Conservation (phyloP, 2,329 filamentous ascomycete genomes). For the Tolypocladium guangdongense region DNA sequence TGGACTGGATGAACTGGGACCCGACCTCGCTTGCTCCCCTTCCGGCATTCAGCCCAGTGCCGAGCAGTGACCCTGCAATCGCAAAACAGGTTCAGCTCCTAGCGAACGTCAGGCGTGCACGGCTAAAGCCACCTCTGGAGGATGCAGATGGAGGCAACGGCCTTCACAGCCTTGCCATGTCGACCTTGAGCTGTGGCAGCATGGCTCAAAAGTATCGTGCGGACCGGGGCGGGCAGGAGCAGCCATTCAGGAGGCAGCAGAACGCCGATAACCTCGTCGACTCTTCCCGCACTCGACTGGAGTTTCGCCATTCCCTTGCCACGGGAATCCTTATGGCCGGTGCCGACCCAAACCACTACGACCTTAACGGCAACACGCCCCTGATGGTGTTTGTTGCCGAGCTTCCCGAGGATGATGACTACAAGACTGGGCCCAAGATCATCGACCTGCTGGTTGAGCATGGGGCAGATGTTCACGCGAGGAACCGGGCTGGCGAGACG, state of each 20-base stretch:
- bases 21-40: slow-evolving; percentile 3
- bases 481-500: slow-evolving; percentile 44
- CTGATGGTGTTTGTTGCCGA: slow-evolving; percentile 44
- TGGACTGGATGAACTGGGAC: neutral
- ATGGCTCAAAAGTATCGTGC: slow-evolving; percentile 21
- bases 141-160: slow-evolving; percentile 39
- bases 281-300: slow-evolving; percentile 19
- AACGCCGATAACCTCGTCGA: slow-evolving; percentile 20
- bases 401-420: slow-evolving; percentile 38
- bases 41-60: slow-evolving; percentile 1
- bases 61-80: slow-evolving; percentile 4
- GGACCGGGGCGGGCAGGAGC: slow-evolving; percentile 7
- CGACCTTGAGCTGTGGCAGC: slow-evolving; percentile 30
- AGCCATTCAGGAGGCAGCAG: slow-evolving; percentile 3
- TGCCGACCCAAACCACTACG: slow-evolving; percentile 42
- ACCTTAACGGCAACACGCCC: slow-evolving; percentile 38
- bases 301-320: slow-evolving; percentile 15
- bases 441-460: slow-evolving; percentile 29
- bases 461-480: slow-evolving; percentile 35
- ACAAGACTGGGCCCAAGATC: slow-evolving; percentile 34
- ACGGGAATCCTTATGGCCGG: slow-evolving; percentile 21
- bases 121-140: slow-evolving; percentile 10
- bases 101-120: slow-evolving; percentile 8
- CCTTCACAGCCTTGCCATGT: slow-evolving; percentile 46
- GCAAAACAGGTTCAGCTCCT: slow-evolving; percentile 12